Evolutionary conservation across 257 asterid species (phyloP), one percentile per base, ranked within the genome.

Genomic region (Rhazya stricta): DNA sequence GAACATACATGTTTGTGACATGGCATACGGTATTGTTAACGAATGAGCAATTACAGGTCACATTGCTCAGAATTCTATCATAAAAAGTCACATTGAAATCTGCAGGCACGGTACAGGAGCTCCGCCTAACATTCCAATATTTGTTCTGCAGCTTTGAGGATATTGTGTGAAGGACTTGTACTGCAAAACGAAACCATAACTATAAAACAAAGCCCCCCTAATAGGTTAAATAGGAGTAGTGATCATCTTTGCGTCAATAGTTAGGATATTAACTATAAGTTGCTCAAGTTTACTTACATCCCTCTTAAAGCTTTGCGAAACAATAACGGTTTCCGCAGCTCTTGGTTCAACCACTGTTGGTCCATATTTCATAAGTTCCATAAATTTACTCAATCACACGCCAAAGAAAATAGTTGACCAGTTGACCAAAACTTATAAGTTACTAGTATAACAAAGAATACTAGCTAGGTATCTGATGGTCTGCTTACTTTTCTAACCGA

Each of bases 1-100:
- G 79, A 79, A n/a, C 90, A 15, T 88, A 94, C 99, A 94, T 87
- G 84, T 21, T 74, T 29, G 96, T 87, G 43, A 94, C 92, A 78
- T 90, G 99, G 86, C 99, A 94, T 51, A 60, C 41, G 16, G 96
- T 80, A 73, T 25, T 75, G 80, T 4, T 72, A 62, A 39, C 75
- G 79, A 84, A 88, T 43, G 88, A 37, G 82, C 99, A 94, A 80
- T 92, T 80, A 71, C 99, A 94, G 9, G 61, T 72, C 53, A 89
- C 81, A 19, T 65, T 74, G 78, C 96, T 87, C 30, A 53, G 10
- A 46, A 78, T 19, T 0, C 25, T n/a, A 2, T 0, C 34, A 68
- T 36, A 13, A 29, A 25, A 1, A 32, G 87, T 91, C 77, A 0
- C 16, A 82, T 92, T 89, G 58, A 90, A 79, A 68, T 80, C 91